Evolutionary conservation across 2,329 filamentous ascomycete species (phyloP).

Genomic region (Fusarium incarnatum): DNA sequence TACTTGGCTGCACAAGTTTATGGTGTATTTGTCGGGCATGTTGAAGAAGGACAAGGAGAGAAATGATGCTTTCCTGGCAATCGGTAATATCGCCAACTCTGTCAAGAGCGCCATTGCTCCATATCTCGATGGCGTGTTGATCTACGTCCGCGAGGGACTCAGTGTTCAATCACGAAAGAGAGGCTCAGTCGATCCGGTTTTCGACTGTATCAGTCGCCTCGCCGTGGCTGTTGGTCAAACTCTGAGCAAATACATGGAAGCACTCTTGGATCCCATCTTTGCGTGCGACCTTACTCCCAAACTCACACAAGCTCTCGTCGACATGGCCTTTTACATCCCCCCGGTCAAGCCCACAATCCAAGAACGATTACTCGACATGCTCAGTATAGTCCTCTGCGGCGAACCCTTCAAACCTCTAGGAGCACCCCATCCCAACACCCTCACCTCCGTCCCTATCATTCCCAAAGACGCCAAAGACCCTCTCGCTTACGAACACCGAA

Average conservation of each 20-base stretch:
- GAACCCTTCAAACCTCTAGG: slow-evolving; percentile 93
- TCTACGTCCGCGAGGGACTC: slow-evolving; percentile 92
- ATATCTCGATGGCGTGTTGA: slow-evolving; percentile 92
- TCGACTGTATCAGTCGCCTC: slow-evolving; percentile 97
- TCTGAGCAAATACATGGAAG: slow-evolving; percentile 98
- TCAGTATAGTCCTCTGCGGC: slow-evolving; percentile 92
- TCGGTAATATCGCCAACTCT: slow-evolving; percentile 95
- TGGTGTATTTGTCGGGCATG: slow-evolving; percentile 94
- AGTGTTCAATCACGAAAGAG: slow-evolving; percentile 79
- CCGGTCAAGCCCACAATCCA: slow-evolving; percentile 94
- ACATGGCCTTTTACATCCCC: slow-evolving; percentile 99
- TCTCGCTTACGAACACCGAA: slow-evolving; percentile 81
- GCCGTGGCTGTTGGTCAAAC: slow-evolving; percentile 96
- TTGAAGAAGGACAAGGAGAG: slow-evolving; percentile 95
- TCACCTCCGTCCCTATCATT: slow-evolving; percentile 83
- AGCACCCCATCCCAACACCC: slow-evolving; percentile 84
- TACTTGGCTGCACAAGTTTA: slow-evolving; percentile 92
- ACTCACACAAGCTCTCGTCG: slow-evolving; percentile 92
- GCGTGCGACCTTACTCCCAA: slow-evolving; percentile 94
- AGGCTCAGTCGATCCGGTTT: slow-evolving; percentile 81
- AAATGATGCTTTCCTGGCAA: slow-evolving; percentile 93
- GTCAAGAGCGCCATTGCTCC: slow-evolving; percentile 95
- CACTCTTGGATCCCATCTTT: slow-evolving; percentile 94
- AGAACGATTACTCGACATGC: slow-evolving; percentile 91
- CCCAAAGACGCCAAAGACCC: slow-evolving; percentile 89